Evolutionary conservation across 140 eudicot species (phyloP).

Genomic region (Senecio squalidus): DNA sequence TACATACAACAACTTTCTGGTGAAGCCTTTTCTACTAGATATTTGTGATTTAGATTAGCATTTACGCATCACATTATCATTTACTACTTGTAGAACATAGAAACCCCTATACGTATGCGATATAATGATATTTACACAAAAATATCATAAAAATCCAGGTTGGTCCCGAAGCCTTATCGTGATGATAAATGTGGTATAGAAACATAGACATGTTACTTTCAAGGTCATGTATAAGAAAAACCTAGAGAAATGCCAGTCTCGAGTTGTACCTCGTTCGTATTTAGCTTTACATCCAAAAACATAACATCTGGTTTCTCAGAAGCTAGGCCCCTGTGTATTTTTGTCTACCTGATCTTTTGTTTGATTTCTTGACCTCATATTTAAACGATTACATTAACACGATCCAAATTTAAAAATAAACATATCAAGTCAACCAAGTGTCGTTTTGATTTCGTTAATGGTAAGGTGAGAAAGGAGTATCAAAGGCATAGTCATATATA

Average conservation of each 20-base stretch:
- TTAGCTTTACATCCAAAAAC: constrained; percentile 4
- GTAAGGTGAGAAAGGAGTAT: no score
- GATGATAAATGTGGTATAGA: constrained; percentile 11
- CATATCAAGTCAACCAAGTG: no score
- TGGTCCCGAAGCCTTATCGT: constrained; percentile 11
- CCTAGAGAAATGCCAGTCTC: neutral
- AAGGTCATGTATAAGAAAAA: constrained; percentile 19
- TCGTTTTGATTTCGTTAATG: no score
- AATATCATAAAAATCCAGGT: constrained; percentile 8
- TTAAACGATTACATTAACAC: no score
- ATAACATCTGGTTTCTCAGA: constrained; percentile 3
- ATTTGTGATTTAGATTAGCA: neutral
- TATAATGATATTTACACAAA: constrained; percentile 4
- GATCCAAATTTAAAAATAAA: no score
- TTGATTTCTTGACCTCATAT: neutral
- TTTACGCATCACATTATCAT: neutral
- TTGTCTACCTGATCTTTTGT: neutral
- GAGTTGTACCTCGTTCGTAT: constrained; percentile 19
- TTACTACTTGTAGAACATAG: neutral
- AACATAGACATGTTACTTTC: constrained; percentile 23
- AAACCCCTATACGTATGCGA: neutral
- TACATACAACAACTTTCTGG: constrained; percentile 18
- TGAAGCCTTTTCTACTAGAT: neutral
- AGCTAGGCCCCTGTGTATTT: neutral
- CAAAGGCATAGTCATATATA: no score